A percentile compares a stretch with the other conserved stretches of the same genome.
Evolutionary conservation across 2,329 filamentous ascomycete species (phyloP).

Genomic region (Aspergillus caelatus): DNA sequence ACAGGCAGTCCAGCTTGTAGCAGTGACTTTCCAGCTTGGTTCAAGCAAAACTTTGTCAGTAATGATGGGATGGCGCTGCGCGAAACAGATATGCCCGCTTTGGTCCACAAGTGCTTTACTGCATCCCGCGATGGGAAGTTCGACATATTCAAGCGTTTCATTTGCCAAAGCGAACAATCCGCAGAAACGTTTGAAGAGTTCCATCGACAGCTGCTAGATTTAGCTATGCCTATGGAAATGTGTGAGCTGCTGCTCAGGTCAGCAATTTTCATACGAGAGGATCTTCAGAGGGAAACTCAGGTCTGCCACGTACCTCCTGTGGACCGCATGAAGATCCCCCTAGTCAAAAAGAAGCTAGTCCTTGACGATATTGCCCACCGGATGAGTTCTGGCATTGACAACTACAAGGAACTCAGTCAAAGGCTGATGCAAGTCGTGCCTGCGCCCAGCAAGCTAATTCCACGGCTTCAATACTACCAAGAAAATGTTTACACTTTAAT

Average conservation of each 20-base stretch:
- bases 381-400: neutral
- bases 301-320: neutral
- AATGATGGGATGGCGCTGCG: neutral
- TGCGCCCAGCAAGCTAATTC: neutral
- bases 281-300: neutral
- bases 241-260: neutral
- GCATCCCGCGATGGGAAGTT: neutral
- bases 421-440: neutral
- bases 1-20: neutral
- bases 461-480: neutral
- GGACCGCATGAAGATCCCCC: neutral
- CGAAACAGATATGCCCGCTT: neutral
- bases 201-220: neutral
- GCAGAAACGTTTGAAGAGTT: neutral
- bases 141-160: neutral
- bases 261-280: neutral
- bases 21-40: neutral
- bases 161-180: neutral
- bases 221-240: neutral
- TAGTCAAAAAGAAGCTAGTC: neutral
- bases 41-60: neutral
- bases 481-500: neutral
- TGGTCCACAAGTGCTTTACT: neutral
- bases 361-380: neutral
- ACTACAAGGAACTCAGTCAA: neutral